Conservation (phyloP, 257 asterid genomes). For the Handroanthus guayacan region DNA sequence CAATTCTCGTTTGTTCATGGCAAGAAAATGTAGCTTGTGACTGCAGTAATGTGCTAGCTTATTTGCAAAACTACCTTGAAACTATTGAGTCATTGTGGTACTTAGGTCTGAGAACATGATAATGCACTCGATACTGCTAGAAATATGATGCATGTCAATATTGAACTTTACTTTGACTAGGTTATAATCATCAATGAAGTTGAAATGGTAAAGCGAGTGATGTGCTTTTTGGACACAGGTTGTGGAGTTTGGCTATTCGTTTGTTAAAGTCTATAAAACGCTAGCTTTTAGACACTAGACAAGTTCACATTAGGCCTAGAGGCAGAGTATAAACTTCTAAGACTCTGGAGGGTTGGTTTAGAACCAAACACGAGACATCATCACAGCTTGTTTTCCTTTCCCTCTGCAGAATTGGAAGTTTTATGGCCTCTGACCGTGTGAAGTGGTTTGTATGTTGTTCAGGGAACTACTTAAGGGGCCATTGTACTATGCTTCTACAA, state of each 20-base stretch:
- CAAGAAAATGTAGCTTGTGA: too few species aligned
- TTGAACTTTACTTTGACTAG: neutral
- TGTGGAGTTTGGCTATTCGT: neutral
- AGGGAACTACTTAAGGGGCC: constrained; percentile 99
- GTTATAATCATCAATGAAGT: neutral
- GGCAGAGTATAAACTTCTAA: neutral
- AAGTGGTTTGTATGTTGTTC: constrained; percentile 30
- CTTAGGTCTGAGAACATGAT: neutral
- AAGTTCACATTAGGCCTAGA: neutral
- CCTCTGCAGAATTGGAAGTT: constrained; percentile 15
- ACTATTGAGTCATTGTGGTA: too few species aligned
- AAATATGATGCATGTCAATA: neutral
- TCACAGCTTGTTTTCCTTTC: neutral
- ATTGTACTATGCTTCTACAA: constrained; percentile 79
- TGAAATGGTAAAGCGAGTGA: constrained; percentile 26
- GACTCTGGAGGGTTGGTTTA: neutral
- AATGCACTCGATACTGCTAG: constrained; percentile 6
- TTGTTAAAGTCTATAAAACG: neutral
- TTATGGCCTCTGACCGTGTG: constrained; percentile 32
- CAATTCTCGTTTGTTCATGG: too few species aligned
- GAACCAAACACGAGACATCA: neutral
- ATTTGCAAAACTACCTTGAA: too few species aligned
- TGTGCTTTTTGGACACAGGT: neutral
- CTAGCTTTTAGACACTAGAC: neutral
- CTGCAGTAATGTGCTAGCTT: too few species aligned